Evolutionary conservation across 352 stramenopile genomes (phyloP), one percentile per base, ranked within the genome.

Genomic region (Phytophthora citricola): DNA sequence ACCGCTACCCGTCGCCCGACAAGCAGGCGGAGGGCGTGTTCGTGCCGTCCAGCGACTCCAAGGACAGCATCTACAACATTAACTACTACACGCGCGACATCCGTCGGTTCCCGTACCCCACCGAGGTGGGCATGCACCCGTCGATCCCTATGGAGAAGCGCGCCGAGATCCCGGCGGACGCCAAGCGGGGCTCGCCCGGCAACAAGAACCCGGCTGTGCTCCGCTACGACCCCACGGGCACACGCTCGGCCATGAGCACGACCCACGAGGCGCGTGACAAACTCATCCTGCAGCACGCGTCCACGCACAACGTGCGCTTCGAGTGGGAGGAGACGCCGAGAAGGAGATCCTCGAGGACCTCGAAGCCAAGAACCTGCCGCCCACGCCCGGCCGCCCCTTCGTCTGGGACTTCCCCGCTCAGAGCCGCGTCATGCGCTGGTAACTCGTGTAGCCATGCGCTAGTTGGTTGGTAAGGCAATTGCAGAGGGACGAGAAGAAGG

Each of bases 81-180:
- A 71, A 95, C 39, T 97, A 95, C 83, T 97, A 97, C 76, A 95
- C 88, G 79, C 86, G 89, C 60, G 89, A 97, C 65, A 82, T 91
- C 45, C 83, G 85, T 50, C 82, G 87, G 66, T 90, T 93, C 63
- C 70, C 70, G 31, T 78, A 74, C 67, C 77, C 87, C 32, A 76
- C 78, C 15, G 78, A 90, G 29, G 79, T 92, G 51, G 86, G 81
- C 54, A 70, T 93, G 66, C 87, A 95, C 73, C 87, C 87, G 43
- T 89, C 84, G 48, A 75, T 95, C 29, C 79, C 75, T 11, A 51
- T 78, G 34, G 67, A 81, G 55, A 78, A 85, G 72, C 81, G 71
- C 40, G 79, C 73, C 3, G 70, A 92, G 67, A 75, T 94, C 32
- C 87, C 87, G 34, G 80, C 79, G 34, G 85, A 90, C 53, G 75